Evolutionary conservation across 305 asterid genomes (phyloP), one percentile per base, ranked within the genome.

Genomic region (Rubia balearica): DNA sequence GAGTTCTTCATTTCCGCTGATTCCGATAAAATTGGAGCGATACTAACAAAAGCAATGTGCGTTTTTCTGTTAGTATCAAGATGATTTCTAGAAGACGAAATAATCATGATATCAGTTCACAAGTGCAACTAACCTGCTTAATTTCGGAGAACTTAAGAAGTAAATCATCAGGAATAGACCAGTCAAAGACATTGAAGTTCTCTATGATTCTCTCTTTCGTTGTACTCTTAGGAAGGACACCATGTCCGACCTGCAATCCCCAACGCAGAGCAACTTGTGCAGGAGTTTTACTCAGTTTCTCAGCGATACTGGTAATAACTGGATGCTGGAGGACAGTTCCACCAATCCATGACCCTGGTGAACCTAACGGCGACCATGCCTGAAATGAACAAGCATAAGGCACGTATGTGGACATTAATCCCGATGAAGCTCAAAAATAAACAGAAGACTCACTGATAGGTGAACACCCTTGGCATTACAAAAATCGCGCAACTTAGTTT

Each of bases 221-320:
- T 43, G 85, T 81, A 81, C 97, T 91, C 75, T 91, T 91, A 0
- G 96, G 96, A 67, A 91, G 90, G 21, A 91, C 85, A 65, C 97
- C 85, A 46, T 81, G 78, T 38, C 92, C 96, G 88, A 77, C 81
- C 78, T 90, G 92, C 78, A 86, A 70, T 10, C 90, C 95, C 97
- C 97, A 91, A 5, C 96, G 79, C 48, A 91, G 75, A 49, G 95
- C 87, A 65, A 91, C 81, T 81, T 87, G 96, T 48, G 91, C 96
- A 19, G 95, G 86, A 61, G 91, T 87, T 74, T 87, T 89, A 1
- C 92, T 89, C 59, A 85, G 79, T 61, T 83, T 81, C 75, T 86
- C 81, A 7, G 97, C 97, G 57, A 75, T 69, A 33, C 78, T 49
- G 46, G 76, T 71, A 63, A 91, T n/a, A 59, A 84, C 83, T 21